Percentiles rank a stretch among this genome's conserved stretches.
Conservation (phyloP, 768 basidiomycete species). For the Leccinum disarticulatum region DNA sequence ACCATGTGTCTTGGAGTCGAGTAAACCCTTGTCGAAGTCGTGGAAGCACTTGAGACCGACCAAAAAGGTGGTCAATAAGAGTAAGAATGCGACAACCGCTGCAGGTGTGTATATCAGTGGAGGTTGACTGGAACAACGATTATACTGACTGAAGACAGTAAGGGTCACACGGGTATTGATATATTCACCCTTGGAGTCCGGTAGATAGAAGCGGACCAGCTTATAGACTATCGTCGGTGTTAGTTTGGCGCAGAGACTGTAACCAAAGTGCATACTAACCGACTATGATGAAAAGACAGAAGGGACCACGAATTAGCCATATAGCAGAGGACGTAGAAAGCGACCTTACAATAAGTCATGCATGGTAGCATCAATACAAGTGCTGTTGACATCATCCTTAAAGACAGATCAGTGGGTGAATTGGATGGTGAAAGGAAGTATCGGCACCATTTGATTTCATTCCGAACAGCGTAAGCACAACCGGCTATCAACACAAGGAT, state of each 20-base stretch:
- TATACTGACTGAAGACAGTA: conserved; percentile 73
- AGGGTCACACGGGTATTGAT: conserved; percentile 74
- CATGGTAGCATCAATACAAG: conserved; percentile 79
- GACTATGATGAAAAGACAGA: conserved; percentile 21
- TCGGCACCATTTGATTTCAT: conserved; percentile 76
- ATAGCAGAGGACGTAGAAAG: background rate
- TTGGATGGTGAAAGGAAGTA: background rate
- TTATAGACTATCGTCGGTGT: conserved; percentile 63
- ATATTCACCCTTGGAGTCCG: conserved; percentile 54
- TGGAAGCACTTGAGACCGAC: conserved; percentile 77
- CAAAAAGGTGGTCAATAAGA: conserved; percentile 68
- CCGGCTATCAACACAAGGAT: conserved; percentile 65
- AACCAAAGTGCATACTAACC: conserved; percentile 18
- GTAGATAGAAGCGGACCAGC: conserved; percentile 79
- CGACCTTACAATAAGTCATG: conserved; percentile 67
- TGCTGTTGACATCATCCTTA: conserved; percentile 67
- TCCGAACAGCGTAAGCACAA: conserved; percentile 69
- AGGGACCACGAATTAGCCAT: conserved; percentile 6
- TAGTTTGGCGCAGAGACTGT: background rate
- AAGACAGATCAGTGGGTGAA: conserved; percentile 1
- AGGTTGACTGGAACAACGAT: background rate
- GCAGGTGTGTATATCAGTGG: conserved; percentile 2
- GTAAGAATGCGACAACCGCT: conserved; percentile 77
- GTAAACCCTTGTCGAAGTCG: conserved; percentile 80
- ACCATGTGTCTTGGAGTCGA: conserved; percentile 73